Base-by-base conservation (phyloP, 176 grass and related monocot genomes). In the Oryza brachyantha region DNA sequence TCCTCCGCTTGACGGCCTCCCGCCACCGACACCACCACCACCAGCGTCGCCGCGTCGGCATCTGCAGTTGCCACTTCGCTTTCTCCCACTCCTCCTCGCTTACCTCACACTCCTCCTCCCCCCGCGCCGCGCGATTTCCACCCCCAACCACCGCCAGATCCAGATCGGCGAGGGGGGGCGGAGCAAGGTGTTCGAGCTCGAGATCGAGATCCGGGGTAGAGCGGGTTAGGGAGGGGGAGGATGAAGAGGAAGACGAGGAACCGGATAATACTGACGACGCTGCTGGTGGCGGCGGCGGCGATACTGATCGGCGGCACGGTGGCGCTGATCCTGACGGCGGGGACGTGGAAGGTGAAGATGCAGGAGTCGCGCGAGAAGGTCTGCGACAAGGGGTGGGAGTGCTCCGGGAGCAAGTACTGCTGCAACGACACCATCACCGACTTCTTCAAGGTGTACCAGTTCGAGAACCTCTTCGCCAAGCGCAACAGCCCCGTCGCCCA, bases 371-470 rank as follows among this genome's bases (percentile, higher is more conserved):
- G 72, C 58, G 77, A 85, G 87, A 97, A 94, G 95, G 25, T 88
- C 24, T 97, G 95, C 72, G 16, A 90, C 85, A 92, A 92, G 61
- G 95, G 95, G 16, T 97, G 95, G 95, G 95, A 97, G 79, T 97
- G 95, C 82, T 94, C 84, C 0, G 86, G 81, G 9, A 94, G 85
- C 87, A 94, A 87, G 68, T 97, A 90, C 81, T 97, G 92, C 89
- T 97, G 95, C 84, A 97, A 97, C 85, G 84, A 94, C 31, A 97
- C 95, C 91, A 88, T 97, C 82, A 92, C 91, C 37, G 92, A 94
- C 73, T 97, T 86, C 89, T 97, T 97, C 89, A 84, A 97, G 92
- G 87, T 90, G 8, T 97, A 97, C 87, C 95, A 97, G 85, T 97
- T 97, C 82, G 95, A 97, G 87, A 81, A 94, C 64, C 95, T 97